phyloP scores from a whole-genome alignment of 805 yeast genomes.

The Monosporozyma siamensis region DNA sequence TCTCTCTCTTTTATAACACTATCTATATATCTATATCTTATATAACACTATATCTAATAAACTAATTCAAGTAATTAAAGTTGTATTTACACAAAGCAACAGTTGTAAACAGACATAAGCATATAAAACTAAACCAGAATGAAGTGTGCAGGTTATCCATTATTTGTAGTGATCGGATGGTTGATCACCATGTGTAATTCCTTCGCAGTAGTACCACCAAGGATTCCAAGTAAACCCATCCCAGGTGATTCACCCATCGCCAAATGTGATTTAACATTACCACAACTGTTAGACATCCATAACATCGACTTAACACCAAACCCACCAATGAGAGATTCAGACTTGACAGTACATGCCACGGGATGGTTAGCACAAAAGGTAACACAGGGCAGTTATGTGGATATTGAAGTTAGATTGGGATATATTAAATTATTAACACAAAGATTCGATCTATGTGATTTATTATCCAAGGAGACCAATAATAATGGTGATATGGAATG shows the following conservation, averaged over 20 bases:
- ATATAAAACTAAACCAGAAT: too few relatives aligned
- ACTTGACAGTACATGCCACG: slow-evolving; percentile 67
- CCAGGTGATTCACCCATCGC: slow-evolving; percentile 86
- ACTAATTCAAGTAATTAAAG: too few relatives aligned
- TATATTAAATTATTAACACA: slow-evolving; percentile 80
- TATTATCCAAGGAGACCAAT: slow-evolving; percentile 38
- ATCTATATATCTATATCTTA: too few relatives aligned
- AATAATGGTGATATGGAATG: slow-evolving; percentile 64
- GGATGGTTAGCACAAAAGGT: slow-evolving; percentile 52
- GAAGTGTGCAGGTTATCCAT: too few relatives aligned
- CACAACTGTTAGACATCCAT: slow-evolving; percentile 57
- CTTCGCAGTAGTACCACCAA: background rate
- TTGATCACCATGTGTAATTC: background rate
- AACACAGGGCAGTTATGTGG: slow-evolving; percentile 85
- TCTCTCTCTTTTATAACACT: too few relatives aligned
- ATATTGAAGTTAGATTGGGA: slow-evolving; percentile 87
- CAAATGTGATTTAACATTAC: slow-evolving; percentile 56
- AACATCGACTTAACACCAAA: slow-evolving; percentile 62
- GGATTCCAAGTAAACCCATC: slow-evolving; percentile 42
- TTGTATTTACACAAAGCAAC: too few relatives aligned
- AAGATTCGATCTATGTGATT: slow-evolving; percentile 89
- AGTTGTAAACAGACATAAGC: too few relatives aligned
- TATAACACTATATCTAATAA: too few relatives aligned
- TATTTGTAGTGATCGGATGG: too few relatives aligned
- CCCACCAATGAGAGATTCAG: slow-evolving; percentile 82